Conservation (phyloP, 2,329 filamentous ascomycete genomes). For the Dactylellina parvicollis region DNA sequence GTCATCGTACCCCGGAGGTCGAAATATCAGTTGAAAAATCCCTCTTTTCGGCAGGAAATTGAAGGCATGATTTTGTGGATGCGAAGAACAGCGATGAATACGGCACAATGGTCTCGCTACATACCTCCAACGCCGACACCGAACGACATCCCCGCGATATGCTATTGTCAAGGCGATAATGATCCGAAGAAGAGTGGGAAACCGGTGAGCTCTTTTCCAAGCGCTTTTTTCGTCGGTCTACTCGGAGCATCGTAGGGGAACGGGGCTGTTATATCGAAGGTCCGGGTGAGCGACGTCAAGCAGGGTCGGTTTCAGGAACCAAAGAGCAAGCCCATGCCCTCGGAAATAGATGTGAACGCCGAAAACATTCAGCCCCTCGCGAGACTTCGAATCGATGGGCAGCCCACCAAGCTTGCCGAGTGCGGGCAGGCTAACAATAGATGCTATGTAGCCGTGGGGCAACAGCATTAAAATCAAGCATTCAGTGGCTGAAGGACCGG, state of each 20-base stretch:
- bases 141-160: constrained; percentile 53
- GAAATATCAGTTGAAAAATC: neutral
- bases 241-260: constrained; percentile 40
- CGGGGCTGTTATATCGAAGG: constrained; percentile 11
- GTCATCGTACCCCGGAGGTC: neutral
- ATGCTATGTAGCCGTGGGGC: constrained; percentile 30
- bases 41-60: neutral
- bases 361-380: constrained; percentile 37
- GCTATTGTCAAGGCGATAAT: constrained; percentile 15
- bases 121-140: constrained; percentile 51
- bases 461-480: constrained; percentile 29
- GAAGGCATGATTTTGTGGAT: neutral
- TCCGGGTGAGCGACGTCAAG: neutral
- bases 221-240: constrained; percentile 23
- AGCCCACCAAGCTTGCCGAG: neutral
- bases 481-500: constrained; percentile 10
- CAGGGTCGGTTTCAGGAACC: constrained; percentile 15
- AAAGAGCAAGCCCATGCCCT: constrained; percentile 19
- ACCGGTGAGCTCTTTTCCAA: constrained; percentile 24
- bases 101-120: neutral
- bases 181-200: constrained; percentile 13
- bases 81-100: constrained; percentile 6
- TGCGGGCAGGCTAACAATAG: constrained; percentile 38
- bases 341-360: neutral
- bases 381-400: constrained; percentile 8